Base-by-base conservation (phyloP, 2,329 filamentous ascomycete species). In the Aulographum hederae region DNA sequence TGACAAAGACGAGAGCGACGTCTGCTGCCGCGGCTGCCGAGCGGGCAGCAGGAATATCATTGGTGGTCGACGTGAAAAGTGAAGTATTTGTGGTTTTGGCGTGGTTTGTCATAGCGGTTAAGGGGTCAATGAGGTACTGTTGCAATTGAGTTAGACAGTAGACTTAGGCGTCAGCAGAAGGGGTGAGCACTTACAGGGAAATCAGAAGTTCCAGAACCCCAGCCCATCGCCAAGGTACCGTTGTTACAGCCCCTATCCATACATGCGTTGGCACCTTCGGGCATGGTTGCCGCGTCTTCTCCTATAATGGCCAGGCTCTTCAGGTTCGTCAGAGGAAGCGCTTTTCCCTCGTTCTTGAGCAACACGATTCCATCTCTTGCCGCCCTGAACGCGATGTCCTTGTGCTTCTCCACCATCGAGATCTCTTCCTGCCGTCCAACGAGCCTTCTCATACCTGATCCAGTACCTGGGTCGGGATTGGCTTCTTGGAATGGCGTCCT, bases 201-300 rank as follows among this genome's bases (percentile, higher is more conserved):
- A 20, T 53, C 45, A 3, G 62, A 63, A 3, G 65, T 60, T 5
- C 72, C 71, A 16, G 63, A 69, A 1, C 73, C 73, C 67, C 73
- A 74, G 26, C 71, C 73, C 69, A 77, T 76, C 12, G 70, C 73
- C 3, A 79, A 56, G 3, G 69, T 73, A 11, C 69, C 69, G 26
- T 67, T 63, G 48, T 55, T 60, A 48, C 61, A 74, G 44, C 51
- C 70, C 18, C 78, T 69, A 52, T 91, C 78, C 6, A 46, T 36
- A 46, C 84, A 94, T 18, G 77, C 73, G 44, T 94, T 93, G 17
- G 79, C 73, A 1, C 86, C 86, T 15, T 62, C 63, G 0, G 66
- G 61, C 47, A 79, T 86, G 12, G 73, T 63, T 1, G 78, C 78
- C 12, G 84, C 78, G 51, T 95, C 86, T 32, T 81, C 74, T 14